These are phyloP conservation scores for Cladophialophora psammophila DNA, from an alignment of 2,329 filamentous ascomycete genomes.

Conservation along the genomic window DNA sequence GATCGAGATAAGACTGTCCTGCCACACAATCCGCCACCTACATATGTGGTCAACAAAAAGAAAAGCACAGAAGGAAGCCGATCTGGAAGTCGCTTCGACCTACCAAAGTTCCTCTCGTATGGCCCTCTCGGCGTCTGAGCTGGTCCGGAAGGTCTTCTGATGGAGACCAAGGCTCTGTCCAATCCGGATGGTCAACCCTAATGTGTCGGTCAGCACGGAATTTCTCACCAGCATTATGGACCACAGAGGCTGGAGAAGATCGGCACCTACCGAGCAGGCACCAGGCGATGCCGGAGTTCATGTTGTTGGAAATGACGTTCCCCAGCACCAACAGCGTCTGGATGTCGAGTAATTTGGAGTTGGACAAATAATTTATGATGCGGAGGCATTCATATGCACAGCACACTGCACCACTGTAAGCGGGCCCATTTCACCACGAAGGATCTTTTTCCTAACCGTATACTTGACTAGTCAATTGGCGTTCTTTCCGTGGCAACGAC, in stretches of 20 bases:
- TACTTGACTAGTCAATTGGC: conserved; percentile 68
- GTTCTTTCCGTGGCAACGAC: conserved; percentile 62
- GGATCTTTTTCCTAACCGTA: conserved; percentile 55
- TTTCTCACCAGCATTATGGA: conserved; percentile 26
- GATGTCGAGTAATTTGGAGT: conserved; percentile 66
- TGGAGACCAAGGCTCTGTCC: conserved; percentile 48
- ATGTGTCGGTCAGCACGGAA: conserved; percentile 31
- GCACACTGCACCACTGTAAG: conserved; percentile 55
- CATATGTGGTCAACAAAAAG: conserved; percentile 33
- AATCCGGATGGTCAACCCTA: conserved; percentile 45
- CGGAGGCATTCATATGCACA: conserved; percentile 70
- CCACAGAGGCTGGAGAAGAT: conserved; percentile 19
- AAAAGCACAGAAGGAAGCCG: conserved; percentile 50
- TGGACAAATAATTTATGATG: conserved; percentile 68
- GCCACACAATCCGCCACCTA: conserved; percentile 47
- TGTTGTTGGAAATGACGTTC: conserved; percentile 67
- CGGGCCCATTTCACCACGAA: conserved; percentile 27
- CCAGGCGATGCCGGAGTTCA: conserved; percentile 70
- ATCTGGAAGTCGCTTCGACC: conserved; percentile 61
- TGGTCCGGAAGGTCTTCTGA: conserved; percentile 7
- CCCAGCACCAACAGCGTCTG: conserved; percentile 67
- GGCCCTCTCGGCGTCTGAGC: conserved; percentile 51
- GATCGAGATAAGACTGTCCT: conserved; percentile 47
- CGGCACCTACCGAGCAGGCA: conserved; percentile 58
- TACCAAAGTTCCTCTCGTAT: conserved; percentile 65